phyloP scores from a whole-genome alignment of 495 filamentous ascomycete genomes.

The Chlorociboria aeruginascens region DNA sequence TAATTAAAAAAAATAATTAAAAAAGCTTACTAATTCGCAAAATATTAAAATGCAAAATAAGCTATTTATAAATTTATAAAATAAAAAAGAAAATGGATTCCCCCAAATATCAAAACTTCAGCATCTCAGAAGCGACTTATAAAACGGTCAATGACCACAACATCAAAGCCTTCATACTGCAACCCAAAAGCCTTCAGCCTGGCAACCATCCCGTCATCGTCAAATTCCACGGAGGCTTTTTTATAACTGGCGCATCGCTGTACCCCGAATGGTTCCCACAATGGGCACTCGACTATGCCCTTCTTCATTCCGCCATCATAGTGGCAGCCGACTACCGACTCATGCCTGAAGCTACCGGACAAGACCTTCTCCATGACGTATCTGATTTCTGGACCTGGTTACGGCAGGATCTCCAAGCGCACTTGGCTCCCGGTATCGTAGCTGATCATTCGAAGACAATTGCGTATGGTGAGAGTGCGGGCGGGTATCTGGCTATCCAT shows the following conservation, averaged over 20 bases:
- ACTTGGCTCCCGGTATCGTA: constrained; percentile 1
- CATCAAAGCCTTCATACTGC: constrained; percentile 3
- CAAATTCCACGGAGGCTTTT: constrained; percentile 8
- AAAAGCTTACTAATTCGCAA: too few relatives aligned
- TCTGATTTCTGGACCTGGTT: constrained; percentile 40
- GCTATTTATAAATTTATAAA: not conserved
- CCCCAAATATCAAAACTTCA: constrained; percentile 5
- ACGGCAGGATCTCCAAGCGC: not conserved
- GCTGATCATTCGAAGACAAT: constrained; percentile 3
- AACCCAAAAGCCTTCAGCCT: not conserved
- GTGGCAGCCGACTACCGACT: constrained; percentile 39
- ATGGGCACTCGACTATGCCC: constrained; percentile 8
- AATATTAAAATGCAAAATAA: too few relatives aligned
- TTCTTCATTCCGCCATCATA: constrained; percentile 27
- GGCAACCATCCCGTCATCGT: constrained; percentile 3
- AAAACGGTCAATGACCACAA: constrained; percentile 7
- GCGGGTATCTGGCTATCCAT: constrained; percentile 26
- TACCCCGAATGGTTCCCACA: constrained; percentile 7
- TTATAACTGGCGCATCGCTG: not conserved
- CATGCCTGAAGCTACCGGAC: constrained; percentile 33
- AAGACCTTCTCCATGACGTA: constrained; percentile 36
- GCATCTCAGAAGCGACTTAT: not conserved
- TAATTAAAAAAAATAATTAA: too few relatives aligned
- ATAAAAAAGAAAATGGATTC: constrained; percentile 3
- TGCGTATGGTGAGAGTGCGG: constrained; percentile 6